Evolutionary conservation across 768 basidiomycete species (phyloP).

Genomic region (Suillus weaverae): DNA sequence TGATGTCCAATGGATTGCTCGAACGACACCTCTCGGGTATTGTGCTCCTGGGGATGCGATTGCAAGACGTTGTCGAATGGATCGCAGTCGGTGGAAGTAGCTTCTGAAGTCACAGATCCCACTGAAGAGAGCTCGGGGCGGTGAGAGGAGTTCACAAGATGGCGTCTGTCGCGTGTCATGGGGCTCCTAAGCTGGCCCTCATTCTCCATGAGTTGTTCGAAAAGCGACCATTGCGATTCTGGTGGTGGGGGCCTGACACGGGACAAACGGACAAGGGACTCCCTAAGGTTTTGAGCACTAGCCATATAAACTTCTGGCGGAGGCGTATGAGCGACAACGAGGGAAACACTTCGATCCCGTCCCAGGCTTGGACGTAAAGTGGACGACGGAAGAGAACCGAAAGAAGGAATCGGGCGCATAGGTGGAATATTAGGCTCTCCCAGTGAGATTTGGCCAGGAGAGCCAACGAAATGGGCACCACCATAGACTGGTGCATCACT

Average conservation of each 20-base stretch:
- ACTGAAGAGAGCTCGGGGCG: constrained; percentile 5
- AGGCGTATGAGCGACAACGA: constrained; percentile 12
- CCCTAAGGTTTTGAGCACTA: constrained; percentile 17
- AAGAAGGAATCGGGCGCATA: constrained; percentile 21
- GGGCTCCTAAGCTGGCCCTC: constrained; percentile 43
- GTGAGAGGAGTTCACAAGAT: constrained; percentile 2
- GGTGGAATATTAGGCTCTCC: constrained; percentile 17
- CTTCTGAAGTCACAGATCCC: constrained; percentile 10
- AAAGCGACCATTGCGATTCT: constrained; percentile 60
- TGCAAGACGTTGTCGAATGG: not conserved
- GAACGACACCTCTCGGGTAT: not conserved
- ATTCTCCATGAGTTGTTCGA: constrained; percentile 71
- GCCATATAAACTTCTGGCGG: constrained; percentile 16
- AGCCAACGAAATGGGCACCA: constrained; percentile 21
- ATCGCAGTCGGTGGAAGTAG: not conserved
- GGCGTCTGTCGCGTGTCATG: constrained; percentile 7
- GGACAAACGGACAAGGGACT: constrained; percentile 12
- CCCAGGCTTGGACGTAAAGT: constrained; percentile 9
- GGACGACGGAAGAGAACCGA: constrained; percentile 1
- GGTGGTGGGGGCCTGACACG: constrained; percentile 19
- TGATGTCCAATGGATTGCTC: not conserved
- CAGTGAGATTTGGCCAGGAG: constrained; percentile 23
- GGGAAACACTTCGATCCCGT: constrained; percentile 10
- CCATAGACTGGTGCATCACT: constrained; percentile 9
- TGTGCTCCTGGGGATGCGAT: not conserved